Evolutionary conservation across 768 basidiomycete genomes (phyloP).

Genomic region (Coprinopsis sp.): DNA sequence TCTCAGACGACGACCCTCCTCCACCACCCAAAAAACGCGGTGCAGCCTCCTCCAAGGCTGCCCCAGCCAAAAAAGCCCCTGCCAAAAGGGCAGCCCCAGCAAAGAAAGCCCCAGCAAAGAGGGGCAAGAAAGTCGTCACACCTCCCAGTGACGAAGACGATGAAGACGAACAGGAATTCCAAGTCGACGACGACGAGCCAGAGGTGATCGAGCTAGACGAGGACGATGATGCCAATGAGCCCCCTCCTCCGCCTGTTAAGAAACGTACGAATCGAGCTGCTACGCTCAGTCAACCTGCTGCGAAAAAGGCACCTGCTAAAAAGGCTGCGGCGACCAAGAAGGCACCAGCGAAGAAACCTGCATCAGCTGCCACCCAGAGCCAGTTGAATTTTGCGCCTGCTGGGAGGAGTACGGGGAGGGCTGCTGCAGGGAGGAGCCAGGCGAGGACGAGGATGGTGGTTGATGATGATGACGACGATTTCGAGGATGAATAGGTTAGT

Average conservation of each 20-base stretch:
- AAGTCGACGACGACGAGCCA: conserved; percentile 9
- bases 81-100: conserved; percentile 14
- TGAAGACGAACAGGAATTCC: conserved; percentile 1
- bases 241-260: conserved; percentile 44
- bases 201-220: conserved; percentile 51
- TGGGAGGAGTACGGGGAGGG: conserved; percentile 56
- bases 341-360: conserved; percentile 44
- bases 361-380: conserved; percentile 42
- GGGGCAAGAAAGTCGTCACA: conserved; percentile 48
- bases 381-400: conserved; percentile 63
- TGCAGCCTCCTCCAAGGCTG: conserved; percentile 28
- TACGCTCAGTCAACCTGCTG: conserved; percentile 40
- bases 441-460: conserved; percentile 63
- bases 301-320: conserved; percentile 37
- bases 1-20: conserved; percentile 41
- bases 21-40: conserved; percentile 42
- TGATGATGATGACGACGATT: conserved; percentile 24
- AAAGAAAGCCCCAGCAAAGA: conserved; percentile 30
- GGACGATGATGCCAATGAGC: conserved; percentile 48
- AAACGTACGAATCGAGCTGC: conserved; percentile 62
- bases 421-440: conserved; percentile 64
- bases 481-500: conserved; percentile 15
- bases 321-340: conserved; percentile 41
- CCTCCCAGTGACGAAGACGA: conserved; percentile 17
- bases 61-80: conserved; percentile 33